Evolutionary conservation across 345 rosid genomes (phyloP), one percentile per base, ranked within the genome.

Genomic region (Kandelia obovata): DNA sequence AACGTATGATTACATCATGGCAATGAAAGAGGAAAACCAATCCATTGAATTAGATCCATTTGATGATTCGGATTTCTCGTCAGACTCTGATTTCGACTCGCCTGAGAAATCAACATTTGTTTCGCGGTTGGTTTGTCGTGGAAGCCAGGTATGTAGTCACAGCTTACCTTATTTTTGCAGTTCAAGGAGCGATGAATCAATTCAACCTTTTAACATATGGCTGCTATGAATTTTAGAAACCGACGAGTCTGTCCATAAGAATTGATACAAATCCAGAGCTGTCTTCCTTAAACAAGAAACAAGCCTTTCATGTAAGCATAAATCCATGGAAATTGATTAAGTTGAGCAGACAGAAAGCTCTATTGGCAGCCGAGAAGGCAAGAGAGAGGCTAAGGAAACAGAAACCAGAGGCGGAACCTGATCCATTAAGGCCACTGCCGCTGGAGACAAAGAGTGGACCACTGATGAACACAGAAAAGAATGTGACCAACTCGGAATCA

Each of bases 1-100:
- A 83, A 95, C 97, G 63, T 95, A 95, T 77, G 98, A 95, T 74
- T 88, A 88, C 68, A 91, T 91, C 76, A 76, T 89, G 83, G 99
- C 99, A 4, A 92, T 92, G 97, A 90, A 82, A 78, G 98, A 91
- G 72, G 96, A 84, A 82, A 90, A 77, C 65, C 83, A 92, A 70
- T 83, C 88, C 49, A 52, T 82, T 67, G 87, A 82, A 55, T 66
- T 81, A n/a, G 92, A 89, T n/a, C 83, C 82, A 11, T 92, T 85
- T 56, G 94, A 88, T 69, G 96, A 88, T 75, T 82, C 88, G n/a
- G 99, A 86, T 74, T 75, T 75, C 35, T 91, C 92, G 51, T 91
- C 94, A 7, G 97, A 90, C 71, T 81, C 89, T 1, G 98, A 92
- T 76, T 89, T 79, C 62, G 91, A 84, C 79, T 88, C 98, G 10